These are phyloP conservation scores for Saccharomyces hybrid DNA, from an alignment of 1,139 yeast species.

Conservation along the genomic window DNA sequence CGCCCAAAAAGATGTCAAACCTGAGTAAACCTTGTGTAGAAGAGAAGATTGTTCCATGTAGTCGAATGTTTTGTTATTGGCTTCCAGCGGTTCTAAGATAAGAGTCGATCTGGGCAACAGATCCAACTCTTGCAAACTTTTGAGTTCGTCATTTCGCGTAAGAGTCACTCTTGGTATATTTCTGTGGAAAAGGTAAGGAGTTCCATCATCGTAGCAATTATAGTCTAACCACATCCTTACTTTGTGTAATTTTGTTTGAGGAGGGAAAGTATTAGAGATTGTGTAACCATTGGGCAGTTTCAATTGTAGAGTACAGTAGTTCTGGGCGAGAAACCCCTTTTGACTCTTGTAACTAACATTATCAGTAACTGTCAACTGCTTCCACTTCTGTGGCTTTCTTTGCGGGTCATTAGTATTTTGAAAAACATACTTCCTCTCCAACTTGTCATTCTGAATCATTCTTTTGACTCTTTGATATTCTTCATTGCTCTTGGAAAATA, in stretches of 20 bases:
- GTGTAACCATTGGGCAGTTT: constrained; percentile 27
- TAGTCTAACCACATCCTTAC: constrained; percentile 60
- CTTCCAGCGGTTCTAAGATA: constrained; percentile 26
- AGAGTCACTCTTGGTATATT: constrained; percentile 40
- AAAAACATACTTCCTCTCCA: not conserved
- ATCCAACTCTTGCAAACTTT: constrained; percentile 41
- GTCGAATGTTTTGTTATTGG: not conserved
- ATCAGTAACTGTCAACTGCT: not conserved
- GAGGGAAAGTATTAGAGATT: constrained; percentile 22
- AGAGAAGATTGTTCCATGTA: not conserved
- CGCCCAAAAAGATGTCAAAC: not conserved
- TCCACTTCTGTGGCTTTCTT: not conserved
- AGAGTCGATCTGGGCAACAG: constrained; percentile 62
- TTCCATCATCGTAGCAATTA: constrained; percentile 43
- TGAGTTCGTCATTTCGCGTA: constrained; percentile 47
- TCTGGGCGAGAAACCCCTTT: not conserved
- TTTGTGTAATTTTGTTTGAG: constrained; percentile 29
- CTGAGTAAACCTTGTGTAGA: not conserved
- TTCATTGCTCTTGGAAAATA: not conserved
- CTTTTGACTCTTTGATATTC: not conserved
- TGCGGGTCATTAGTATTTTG: not conserved
- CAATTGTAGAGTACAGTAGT: constrained; percentile 22
- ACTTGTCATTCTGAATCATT: not conserved
- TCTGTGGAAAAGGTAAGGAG: constrained; percentile 38
- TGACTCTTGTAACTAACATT: not conserved